Evolutionary conservation across 768 basidiomycete genomes (phyloP), one percentile per base, ranked within the genome.

Genomic region (Boletus vermiculosoides): DNA sequence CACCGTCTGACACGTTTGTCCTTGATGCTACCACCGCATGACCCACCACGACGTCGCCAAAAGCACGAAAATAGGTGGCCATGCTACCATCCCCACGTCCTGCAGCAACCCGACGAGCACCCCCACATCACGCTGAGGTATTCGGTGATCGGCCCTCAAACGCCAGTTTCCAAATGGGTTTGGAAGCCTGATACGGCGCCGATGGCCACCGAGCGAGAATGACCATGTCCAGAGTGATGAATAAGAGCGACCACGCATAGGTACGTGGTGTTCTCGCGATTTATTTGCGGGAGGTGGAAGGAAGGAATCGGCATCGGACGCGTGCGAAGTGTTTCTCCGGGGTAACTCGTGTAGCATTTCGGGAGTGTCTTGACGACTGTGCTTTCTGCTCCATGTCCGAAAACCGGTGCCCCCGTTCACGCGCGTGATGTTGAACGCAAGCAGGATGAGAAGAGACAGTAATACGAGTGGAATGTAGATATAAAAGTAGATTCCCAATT

Each of bases 401-500:
- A 59, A 42, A 42, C 45, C 40, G 22, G 49, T 30, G 30, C 55
- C 23, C 34, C 50, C 55, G 16, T 56, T 58, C 28, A 50, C 45
- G 52, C 63, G 67, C 33, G 49, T 50, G 50, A 60, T 52, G 66
- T 67, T 74, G 47, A 57, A 59, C 0, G 64, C 54, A 23, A 80
- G 63, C 22, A 88, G 68, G 13, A 77, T 52, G 41, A 82, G 16
- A 18, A 94, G 63, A 34, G 88, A 87, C n/a, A 88, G 51, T 33
- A 85, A 59, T 36, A 83, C 64, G 40, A 91, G 75, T 22, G 91
- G 90, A 25, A 87, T 70, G 69, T 96, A 96, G n/a, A 77, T 67
- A 50, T 78, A 72, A 41, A 87, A 71, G 72, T 94, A 97, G 60
- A 93, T 88, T 40, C 81, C 78, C 45, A 92, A 69, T 66, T 96